Percentiles rank a stretch among this genome's conserved stretches.
Conservation (phyloP, 2,329 filamentous ascomycete genomes). For the Fusarium austroafricanum region DNA sequence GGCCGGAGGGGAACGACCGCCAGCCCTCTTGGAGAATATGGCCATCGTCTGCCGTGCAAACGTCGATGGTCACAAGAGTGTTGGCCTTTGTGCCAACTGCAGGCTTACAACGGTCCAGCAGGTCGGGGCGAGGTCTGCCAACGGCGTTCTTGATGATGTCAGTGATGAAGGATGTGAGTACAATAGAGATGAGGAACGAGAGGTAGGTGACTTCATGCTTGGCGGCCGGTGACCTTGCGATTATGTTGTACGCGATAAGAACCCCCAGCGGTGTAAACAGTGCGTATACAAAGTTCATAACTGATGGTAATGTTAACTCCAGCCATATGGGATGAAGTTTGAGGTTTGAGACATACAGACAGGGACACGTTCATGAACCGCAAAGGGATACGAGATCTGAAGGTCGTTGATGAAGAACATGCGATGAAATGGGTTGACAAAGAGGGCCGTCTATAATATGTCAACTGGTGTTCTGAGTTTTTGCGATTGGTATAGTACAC, state of each 20-base stretch:
- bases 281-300: conserved; percentile 83
- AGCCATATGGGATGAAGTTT: not conserved
- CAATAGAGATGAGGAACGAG: conserved; percentile 79
- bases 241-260: conserved; percentile 73
- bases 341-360: conserved; percentile 67
- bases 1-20: conserved; percentile 85
- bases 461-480: conserved; percentile 6
- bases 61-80: conserved; percentile 70
- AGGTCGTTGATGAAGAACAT: conserved; percentile 92
- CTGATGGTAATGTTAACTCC: conserved; percentile 49
- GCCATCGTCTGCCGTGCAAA: conserved; percentile 78
- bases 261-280: conserved; percentile 75
- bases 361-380: conserved; percentile 83
- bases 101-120: conserved; percentile 83
- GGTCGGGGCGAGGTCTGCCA: conserved; percentile 74
- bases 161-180: conserved; percentile 84
- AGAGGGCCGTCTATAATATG: conserved; percentile 45
- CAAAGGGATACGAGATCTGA: conserved; percentile 86
- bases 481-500: conserved; percentile 36
- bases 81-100: conserved; percentile 58
- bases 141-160: conserved; percentile 92
- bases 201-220: conserved; percentile 89
- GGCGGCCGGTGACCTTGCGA: conserved; percentile 72
- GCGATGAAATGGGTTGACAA: conserved; percentile 87
- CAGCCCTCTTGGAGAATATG: conserved; percentile 84